phyloP scores from a whole-genome alignment of 2,329 filamentous ascomycete genomes.

The Moelleriella libera region DNA sequence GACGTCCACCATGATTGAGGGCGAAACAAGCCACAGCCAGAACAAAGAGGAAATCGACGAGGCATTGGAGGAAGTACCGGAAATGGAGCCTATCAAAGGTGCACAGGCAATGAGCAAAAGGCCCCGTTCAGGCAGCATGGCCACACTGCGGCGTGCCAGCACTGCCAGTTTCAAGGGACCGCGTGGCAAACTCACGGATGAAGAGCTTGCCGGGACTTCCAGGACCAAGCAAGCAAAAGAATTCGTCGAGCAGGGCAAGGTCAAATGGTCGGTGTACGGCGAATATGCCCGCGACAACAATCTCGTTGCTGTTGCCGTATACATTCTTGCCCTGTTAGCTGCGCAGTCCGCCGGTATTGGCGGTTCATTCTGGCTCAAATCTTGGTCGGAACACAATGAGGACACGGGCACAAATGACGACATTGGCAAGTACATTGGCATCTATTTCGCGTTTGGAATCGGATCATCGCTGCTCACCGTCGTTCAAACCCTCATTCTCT shows the following conservation, averaged over 20 bases:
- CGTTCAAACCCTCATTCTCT: constrained; percentile 83
- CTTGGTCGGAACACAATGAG: constrained; percentile 76
- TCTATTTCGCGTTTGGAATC: constrained; percentile 91
- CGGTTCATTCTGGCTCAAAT: constrained; percentile 84
- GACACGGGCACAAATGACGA: constrained; percentile 52
- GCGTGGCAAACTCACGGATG: constrained; percentile 70
- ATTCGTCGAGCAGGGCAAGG: constrained; percentile 84
- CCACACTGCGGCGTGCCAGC: constrained; percentile 77
- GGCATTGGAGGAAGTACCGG: constrained; percentile 61
- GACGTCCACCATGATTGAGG: constrained; percentile 42
- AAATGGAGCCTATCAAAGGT: constrained; percentile 60
- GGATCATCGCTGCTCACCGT: constrained; percentile 77
- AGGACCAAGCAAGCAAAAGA: constrained; percentile 83
- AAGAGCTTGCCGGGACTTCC: constrained; percentile 56
- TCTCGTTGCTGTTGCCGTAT: constrained; percentile 66
- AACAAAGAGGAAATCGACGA: constrained; percentile 60
- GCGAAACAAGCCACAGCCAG: constrained; percentile 27
- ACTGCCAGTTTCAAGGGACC: constrained; percentile 81
- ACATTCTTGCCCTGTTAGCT: constrained; percentile 61
- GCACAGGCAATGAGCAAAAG: constrained; percentile 33
- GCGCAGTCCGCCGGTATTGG: constrained; percentile 74
- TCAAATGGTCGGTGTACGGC: constrained; percentile 85
- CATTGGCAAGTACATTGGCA: constrained; percentile 79
- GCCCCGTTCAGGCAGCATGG: constrained; percentile 53
- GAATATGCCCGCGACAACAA: constrained; percentile 97